phyloP scores from a whole-genome alignment of 495 filamentous ascomycete species.

The Chaetomidium leptoderma region DNA sequence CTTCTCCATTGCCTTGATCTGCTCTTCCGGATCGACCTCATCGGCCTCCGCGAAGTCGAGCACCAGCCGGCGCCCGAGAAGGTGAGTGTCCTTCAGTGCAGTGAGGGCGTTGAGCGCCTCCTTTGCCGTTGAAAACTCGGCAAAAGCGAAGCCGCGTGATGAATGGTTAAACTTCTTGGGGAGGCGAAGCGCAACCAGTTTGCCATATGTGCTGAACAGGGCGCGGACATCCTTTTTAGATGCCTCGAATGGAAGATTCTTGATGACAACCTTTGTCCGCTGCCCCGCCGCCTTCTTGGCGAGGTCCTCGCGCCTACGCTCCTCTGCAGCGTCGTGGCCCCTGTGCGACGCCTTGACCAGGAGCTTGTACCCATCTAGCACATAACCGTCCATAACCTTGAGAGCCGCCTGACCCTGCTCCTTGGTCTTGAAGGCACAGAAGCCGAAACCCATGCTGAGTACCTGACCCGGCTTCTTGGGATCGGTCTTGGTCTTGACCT shows the following conservation, averaged over 20 bases:
- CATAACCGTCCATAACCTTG: conserved; percentile 78
- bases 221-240: conserved; percentile 85
- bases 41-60: conserved; percentile 85
- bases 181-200: conserved; percentile 84
- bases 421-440: conserved; percentile 79
- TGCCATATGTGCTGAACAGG: conserved; percentile 83
- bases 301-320: conserved; percentile 71
- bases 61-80: conserved; percentile 81
- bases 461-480: conserved; percentile 76
- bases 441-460: conserved; percentile 95
- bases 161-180: conserved; percentile 89
- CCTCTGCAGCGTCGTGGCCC: conserved; percentile 79
- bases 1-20: conserved; percentile 92
- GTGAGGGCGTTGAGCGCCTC: conserved; percentile 93
- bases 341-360: conserved; percentile 79
- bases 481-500: conserved; percentile 82
- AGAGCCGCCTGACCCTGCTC: conserved; percentile 72
- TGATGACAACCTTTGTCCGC: conserved; percentile 91
- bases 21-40: conserved; percentile 84
- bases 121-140: conserved; percentile 84
- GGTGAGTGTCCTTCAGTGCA: conserved; percentile 86
- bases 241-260: conserved; percentile 95
- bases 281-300: conserved; percentile 68
- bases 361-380: conserved; percentile 79
- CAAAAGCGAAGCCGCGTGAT: conserved; percentile 93